Percentiles rank a stretch among this genome's conserved stretches.
Evolutionary conservation across 805 yeast species (phyloP).

Genomic region (Allodekkera sacchari): DNA sequence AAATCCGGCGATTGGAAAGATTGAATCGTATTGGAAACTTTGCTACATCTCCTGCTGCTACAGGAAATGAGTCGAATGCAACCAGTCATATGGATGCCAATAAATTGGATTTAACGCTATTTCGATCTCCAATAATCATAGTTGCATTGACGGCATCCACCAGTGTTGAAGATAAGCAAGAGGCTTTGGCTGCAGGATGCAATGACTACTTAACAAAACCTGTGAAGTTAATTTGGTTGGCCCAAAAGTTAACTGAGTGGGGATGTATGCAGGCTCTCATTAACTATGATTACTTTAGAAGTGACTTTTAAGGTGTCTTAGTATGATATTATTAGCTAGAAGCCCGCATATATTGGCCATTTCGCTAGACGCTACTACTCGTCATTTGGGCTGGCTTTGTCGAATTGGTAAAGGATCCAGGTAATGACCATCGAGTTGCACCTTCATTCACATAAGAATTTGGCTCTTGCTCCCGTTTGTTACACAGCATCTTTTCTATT

Average conservation of each 20-base stretch:
- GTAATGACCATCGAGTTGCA: too few relatives aligned
- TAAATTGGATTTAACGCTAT: slow-evolving; percentile 49
- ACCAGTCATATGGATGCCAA: slow-evolving; percentile 28
- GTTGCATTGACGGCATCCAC: slow-evolving; percentile 95
- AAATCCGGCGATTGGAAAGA: slow-evolving; percentile 77
- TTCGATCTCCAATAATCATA: slow-evolving; percentile 91
- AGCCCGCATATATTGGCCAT: neutral
- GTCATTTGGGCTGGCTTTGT: neutral
- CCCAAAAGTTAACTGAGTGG: slow-evolving; percentile 93
- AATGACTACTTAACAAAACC: slow-evolving; percentile 96
- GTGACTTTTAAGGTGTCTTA: slow-evolving; percentile 19
- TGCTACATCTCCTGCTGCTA: slow-evolving; percentile 10
- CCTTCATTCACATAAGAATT: too few relatives aligned
- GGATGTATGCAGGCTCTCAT: slow-evolving; percentile 98
- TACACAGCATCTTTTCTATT: too few relatives aligned
- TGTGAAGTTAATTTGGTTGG: slow-evolving; percentile 88
- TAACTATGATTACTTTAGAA: slow-evolving; percentile 89
- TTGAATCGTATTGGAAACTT: slow-evolving; percentile 68
- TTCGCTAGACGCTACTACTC: neutral
- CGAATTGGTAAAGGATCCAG: too few relatives aligned
- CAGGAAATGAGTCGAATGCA: slow-evolving; percentile 3
- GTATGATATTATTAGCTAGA: too few relatives aligned
- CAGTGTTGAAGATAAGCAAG: slow-evolving; percentile 73
- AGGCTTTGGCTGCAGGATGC: slow-evolving; percentile 95
- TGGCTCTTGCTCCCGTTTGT: too few relatives aligned